A percentile compares a stretch with the other conserved stretches of the same genome.
These are phyloP conservation scores for Hibiscus mutabilis DNA, from an alignment of 345 rosid genomes.

Conservation along the genomic window DNA sequence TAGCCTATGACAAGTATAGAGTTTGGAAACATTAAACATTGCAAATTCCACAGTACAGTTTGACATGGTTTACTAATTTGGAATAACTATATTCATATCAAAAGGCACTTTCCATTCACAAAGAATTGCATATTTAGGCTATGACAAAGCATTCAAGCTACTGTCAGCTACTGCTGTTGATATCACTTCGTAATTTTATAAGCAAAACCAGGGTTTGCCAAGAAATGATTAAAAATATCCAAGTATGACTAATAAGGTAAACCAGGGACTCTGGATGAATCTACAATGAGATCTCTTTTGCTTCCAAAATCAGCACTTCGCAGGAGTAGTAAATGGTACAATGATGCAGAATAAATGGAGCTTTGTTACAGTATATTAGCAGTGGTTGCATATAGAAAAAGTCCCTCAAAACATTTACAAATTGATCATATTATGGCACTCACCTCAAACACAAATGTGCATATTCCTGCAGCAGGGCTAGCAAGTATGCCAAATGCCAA, in stretches of 20 bases:
- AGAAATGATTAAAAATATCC: not conserved
- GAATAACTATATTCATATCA: not conserved
- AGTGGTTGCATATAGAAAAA: not conserved
- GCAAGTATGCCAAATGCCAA: conserved; percentile 71
- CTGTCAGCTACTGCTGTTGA: not conserved
- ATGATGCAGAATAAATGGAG: not conserved
- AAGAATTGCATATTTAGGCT: not conserved
- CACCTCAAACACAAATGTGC: conserved; percentile 68
- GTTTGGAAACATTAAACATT: not conserved
- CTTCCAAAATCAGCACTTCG: not conserved
- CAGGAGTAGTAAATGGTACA: not conserved
- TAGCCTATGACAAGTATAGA: not conserved
- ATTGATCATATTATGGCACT: conserved; percentile 12
- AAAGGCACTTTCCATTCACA: not conserved
- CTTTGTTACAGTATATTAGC: not conserved
- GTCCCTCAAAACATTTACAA: not conserved
- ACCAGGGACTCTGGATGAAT: not conserved
- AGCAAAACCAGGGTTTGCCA: not conserved
- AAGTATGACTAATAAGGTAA: not conserved
- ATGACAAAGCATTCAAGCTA: not conserved
- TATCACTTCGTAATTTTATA: not conserved
- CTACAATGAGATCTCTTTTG: not conserved
- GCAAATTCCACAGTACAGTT: not conserved
- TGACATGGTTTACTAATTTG: not conserved
- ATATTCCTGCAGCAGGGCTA: conserved; percentile 66